A percentile compares a stretch with the other conserved stretches of the same genome.
Evolutionary conservation across 805 yeast species (phyloP).

Genomic region (Candida vaughaniae): DNA sequence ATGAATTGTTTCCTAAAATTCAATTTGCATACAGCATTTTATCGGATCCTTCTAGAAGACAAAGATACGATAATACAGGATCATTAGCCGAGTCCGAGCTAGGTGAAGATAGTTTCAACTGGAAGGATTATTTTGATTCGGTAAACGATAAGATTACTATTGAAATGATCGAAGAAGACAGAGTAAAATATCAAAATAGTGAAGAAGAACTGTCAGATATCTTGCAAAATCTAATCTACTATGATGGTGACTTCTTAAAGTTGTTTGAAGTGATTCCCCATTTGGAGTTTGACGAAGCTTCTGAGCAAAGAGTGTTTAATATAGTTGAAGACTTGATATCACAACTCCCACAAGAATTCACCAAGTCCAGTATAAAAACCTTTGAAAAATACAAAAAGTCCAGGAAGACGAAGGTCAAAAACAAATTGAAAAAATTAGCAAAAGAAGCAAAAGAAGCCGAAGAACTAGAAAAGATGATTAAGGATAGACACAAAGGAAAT

Average conservation of each 20-base stretch:
- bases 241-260: conserved; percentile 65
- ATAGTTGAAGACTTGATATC: conserved; percentile 48
- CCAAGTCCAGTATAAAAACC: conserved; percentile 30
- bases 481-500: conserved; percentile 29
- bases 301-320: conserved; percentile 59
- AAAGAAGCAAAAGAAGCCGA: conserved; percentile 68
- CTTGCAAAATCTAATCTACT: conserved; percentile 52
- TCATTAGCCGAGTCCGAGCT: conserved; percentile 42
- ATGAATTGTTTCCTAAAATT: conserved; percentile 54
- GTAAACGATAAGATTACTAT: conserved; percentile 52
- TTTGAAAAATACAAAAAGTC: conserved; percentile 54
- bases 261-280: conserved; percentile 80
- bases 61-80: conserved; percentile 70
- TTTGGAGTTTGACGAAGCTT: conserved; percentile 56
- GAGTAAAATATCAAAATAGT: conserved; percentile 58
- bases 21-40: conserved; percentile 75
- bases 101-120: conserved; percentile 46
- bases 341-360: conserved; percentile 32
- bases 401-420: conserved; percentile 46
- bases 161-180: conserved; percentile 72
- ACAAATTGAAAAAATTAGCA: conserved; percentile 49
- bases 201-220: conserved; percentile 62
- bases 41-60: conserved; percentile 54
- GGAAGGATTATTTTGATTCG: conserved; percentile 56
- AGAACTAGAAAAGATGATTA: conserved; percentile 39